A percentile compares a stretch with the other conserved stretches of the same genome.
Evolutionary conservation across 331 rosid genomes (phyloP).

Genomic region (Rosa hybrid): DNA sequence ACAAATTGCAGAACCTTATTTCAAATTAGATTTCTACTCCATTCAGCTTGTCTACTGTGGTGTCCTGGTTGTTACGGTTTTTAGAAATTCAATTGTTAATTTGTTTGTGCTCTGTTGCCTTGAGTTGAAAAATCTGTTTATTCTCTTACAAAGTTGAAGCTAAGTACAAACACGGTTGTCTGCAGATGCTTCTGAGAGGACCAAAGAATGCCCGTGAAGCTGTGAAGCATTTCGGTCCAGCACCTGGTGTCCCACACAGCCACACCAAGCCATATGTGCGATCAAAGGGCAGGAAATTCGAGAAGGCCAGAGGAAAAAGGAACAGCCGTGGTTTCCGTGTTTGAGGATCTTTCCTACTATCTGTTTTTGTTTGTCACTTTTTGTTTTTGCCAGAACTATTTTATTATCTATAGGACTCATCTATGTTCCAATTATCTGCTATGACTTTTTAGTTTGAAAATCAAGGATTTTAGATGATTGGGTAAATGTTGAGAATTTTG

Average conservation of each 20-base stretch:
- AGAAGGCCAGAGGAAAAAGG: slow-evolving; percentile 58
- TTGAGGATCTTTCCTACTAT: neutral
- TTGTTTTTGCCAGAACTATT: neutral
- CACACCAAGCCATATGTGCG: slow-evolving; percentile 65
- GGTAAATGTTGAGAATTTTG: neutral
- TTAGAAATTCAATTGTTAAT: neutral
- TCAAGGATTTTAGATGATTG: slow-evolving; percentile 11
- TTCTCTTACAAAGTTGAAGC: neutral
- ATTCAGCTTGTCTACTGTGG: neutral
- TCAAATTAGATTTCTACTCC: no score
- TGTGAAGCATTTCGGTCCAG: slow-evolving; percentile 70
- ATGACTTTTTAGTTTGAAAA: slow-evolving; percentile 7
- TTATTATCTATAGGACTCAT: neutral
- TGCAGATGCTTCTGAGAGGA: slow-evolving; percentile 62
- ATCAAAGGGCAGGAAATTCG: slow-evolving; percentile 53
- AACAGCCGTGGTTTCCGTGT: slow-evolving; percentile 62
- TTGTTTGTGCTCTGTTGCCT: no score
- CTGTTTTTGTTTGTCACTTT: neutral
- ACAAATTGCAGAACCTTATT: no score
- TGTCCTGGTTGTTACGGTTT: neutral
- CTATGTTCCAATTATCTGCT: neutral
- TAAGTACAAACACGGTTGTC: neutral
- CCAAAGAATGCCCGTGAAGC: slow-evolving; percentile 72
- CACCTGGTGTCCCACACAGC: slow-evolving; percentile 76
- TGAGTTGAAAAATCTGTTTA: no score